Base-by-base conservation (phyloP, 2,329 filamentous ascomycete genomes). In the Ramularia endophylla region DNA sequence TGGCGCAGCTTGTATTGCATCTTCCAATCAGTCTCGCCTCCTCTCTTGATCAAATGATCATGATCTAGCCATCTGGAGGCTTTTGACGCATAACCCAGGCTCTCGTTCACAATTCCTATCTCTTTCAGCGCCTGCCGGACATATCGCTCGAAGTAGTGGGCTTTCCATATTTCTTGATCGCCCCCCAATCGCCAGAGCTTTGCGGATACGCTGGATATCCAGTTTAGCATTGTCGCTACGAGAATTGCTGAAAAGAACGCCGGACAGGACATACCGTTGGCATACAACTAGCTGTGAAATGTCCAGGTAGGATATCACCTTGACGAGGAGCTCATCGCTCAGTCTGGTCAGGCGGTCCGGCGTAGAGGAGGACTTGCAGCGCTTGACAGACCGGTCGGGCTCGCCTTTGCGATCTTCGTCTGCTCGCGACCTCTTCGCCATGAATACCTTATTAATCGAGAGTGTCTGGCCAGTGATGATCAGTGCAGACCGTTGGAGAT, bases 111-210 rank as follows among this genome's bases (percentile, higher is more conserved):
- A 5, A 62, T 45, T 28, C 52, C 60, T 2, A 62, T 52, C 27
- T 48, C 67, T 55, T 67, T 74, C 25, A 83, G 75, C 16, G n/a
- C 83, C 83, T 0, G 85, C 84, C 41, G 90, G 80, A 43, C 84
- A 79, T 52, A 84, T 75, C 27, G 84, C 85, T 57, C 88, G 79
- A 28, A 95, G 66, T 95, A 98, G 36, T 87, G 78, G 11, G 77
- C 75, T 62, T 90, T 92, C 92, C 92, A 98, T 42, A 97, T 69
- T 60, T 95, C 87, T 1, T 84, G 83, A 63, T 97, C 92, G 40
- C 76, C 74, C 6, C 86, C 76, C 13, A 97, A 74, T 28, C 72
- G 72, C 53, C 80, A 73, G 58, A 94, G 84, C 44, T 85, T 86
- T 40, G 69, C 78, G 2, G 87, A 95, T n/a, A 89, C 73, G 40